A percentile compares a stretch with the other conserved stretches of the same genome.
phyloP scores from a whole-genome alignment of 139 green algal genomes.

The Ulvella scutata region DNA sequence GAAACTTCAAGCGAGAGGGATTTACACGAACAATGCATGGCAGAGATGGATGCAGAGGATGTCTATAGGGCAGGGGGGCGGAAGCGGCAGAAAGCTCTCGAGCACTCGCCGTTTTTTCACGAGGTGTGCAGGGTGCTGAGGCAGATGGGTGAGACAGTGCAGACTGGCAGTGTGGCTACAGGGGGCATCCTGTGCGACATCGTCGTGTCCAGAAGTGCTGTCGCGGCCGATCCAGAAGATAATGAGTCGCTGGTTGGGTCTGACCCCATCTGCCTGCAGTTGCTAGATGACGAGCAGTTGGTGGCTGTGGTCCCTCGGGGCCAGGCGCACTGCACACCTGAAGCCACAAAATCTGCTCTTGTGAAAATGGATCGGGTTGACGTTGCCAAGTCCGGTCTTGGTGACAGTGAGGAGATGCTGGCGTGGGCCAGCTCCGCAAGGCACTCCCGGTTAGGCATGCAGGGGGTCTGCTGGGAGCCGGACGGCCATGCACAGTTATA shows the following conservation, averaged over 20 bases:
- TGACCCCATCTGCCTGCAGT: not conserved
- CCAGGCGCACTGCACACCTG: not conserved
- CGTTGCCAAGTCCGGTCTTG: not conserved
- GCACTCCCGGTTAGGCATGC: too few species aligned
- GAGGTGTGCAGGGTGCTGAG: constrained; percentile 2
- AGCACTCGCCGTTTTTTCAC: constrained; percentile 1
- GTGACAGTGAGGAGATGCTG: not conserved
- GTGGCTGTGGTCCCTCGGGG: not conserved
- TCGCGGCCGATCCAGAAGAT: too few species aligned
- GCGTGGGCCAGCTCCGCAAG: not conserved
- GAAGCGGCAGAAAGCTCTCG: not conserved
- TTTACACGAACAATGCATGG: not conserved
- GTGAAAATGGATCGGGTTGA: not conserved
- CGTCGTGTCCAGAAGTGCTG: too few species aligned
- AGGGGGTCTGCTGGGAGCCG: constrained; percentile 1
- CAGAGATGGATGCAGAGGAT: not conserved
- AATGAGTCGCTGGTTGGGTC: not conserved
- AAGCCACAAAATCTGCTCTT: too few species aligned
- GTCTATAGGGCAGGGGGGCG: not conserved
- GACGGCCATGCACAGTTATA: not conserved
- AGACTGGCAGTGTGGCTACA: not conserved
- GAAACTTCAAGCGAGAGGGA: too few species aligned
- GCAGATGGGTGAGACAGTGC: not conserved
- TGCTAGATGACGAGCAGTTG: not conserved
- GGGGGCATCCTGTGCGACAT: not conserved